Evolutionary conservation across 1,284 basidiomycete species (phyloP), one percentile per base, ranked within the genome.

Genomic region (Marasmius sp.): DNA sequence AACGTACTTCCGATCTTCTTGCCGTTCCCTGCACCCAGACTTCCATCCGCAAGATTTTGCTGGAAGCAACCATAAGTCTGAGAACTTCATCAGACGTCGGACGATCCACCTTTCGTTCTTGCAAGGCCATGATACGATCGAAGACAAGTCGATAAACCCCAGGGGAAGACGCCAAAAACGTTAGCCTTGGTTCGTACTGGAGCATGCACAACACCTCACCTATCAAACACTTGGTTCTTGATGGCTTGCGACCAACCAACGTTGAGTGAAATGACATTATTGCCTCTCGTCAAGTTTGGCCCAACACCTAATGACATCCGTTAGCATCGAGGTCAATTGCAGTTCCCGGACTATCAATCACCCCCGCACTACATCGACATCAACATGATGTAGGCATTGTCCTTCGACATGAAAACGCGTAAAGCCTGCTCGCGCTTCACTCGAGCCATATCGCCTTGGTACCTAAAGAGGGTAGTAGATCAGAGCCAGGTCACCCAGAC

Each of bases 341-440:
- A 18, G 43, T 14, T 16, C 16, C 58, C 10, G 56, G 39, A 8
- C 57, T 62, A 18, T 45, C 60, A 61, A 75, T 60, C 63, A 79
- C 82, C 85, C 54, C 86, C 85, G 63, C 85, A 86, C 67, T 87
- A 87, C 50, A 85, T 70, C 3, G 82, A 84, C 82, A 85, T 83
- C 39, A 85, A 70, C 83, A 85, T 85, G 43, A 85, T 74, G 10
- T 73, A 74, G 6, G 82, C 82, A 59, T 82, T 85, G 62, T 83
- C 80, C 62, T 77, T 80, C 14, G 79, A 75, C 82, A 86, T 85
- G 74, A 88, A 86, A 3, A 75, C 75, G 18, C 78, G 77, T 18
- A 87, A 78, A 36, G 84, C 81, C 54, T 75, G 70, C 45, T 85
- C 82, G 22, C 86, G 80, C 65, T 83, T 77, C 16, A 63, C 47